A percentile compares a stretch with the other conserved stretches of the same genome.
Conservation (phyloP, 1,284 basidiomycete genomes). For the Marasmius tenuissimus region DNA sequence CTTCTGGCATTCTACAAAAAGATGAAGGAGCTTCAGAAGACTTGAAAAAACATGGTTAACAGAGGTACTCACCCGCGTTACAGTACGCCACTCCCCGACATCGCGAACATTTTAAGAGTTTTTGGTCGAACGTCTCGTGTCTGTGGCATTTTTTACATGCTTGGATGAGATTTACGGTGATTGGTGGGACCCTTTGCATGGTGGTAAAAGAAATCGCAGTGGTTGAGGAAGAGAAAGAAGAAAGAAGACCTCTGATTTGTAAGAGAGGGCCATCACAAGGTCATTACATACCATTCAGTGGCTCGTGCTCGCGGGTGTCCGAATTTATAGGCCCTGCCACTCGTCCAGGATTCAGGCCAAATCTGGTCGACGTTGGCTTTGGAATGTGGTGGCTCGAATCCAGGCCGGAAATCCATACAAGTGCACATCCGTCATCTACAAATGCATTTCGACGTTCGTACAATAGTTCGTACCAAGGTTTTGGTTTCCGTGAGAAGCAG, state of each 20-base stretch:
- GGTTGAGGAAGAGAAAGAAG: background rate
- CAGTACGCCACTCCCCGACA: constrained; percentile 31
- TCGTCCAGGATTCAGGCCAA: too few relatives aligned
- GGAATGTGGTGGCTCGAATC: too few relatives aligned
- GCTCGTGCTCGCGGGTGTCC: too few relatives aligned
- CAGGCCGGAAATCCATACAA: too few relatives aligned
- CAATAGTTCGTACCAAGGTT: too few relatives aligned
- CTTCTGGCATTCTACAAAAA: constrained; percentile 10
- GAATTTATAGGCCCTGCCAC: too few relatives aligned
- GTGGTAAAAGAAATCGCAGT: background rate
- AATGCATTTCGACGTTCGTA: too few relatives aligned
- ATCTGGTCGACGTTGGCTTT: too few relatives aligned
- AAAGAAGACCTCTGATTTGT: background rate
- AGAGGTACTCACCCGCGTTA: constrained; percentile 20
- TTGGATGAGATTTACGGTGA: constrained; percentile 24
- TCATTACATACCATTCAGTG: too few relatives aligned
- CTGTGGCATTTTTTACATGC: constrained; percentile 31
- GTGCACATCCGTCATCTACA: too few relatives aligned
- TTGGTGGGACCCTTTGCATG: constrained; percentile 18
- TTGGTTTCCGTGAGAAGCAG: too few relatives aligned
- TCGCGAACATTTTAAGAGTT: constrained; percentile 26
- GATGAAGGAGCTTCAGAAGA: background rate
- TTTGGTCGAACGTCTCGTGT: constrained; percentile 12
- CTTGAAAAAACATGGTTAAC: background rate
- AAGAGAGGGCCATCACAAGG: too few relatives aligned